Conservation (phyloP, 148 eudicot genomes). For the Polygonum aviculare region DNA sequence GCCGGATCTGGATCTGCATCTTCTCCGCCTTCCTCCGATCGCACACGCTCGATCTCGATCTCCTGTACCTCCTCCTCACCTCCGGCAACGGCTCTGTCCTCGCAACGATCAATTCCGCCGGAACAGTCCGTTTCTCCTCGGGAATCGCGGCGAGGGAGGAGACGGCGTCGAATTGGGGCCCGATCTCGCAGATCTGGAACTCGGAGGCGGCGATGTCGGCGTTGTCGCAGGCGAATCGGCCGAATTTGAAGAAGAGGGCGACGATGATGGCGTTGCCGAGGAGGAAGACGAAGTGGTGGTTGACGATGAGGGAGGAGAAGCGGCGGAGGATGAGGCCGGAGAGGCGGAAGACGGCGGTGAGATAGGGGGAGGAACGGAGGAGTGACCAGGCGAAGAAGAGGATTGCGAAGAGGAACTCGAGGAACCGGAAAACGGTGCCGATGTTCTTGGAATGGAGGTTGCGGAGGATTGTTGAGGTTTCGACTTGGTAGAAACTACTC, state of each 20-base stretch:
- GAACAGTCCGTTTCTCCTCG: neutral
- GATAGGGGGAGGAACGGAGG: neutral
- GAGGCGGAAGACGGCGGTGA: neutral
- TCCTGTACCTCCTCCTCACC: slow-evolving; percentile 27
- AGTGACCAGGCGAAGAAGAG: slow-evolving; percentile 27
- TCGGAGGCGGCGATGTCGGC: neutral
- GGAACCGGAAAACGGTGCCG: slow-evolving; percentile 13
- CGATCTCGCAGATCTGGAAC: neutral
- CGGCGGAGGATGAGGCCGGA: slow-evolving; percentile 7
- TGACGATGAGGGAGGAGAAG: slow-evolving; percentile 20
- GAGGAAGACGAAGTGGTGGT: slow-evolving; percentile 44
- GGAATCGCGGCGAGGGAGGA: neutral
- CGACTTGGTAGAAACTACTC: slow-evolving; percentile 15
- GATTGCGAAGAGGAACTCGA: slow-evolving; percentile 19
- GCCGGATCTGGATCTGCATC: slow-evolving; percentile 28
- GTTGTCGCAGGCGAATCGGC: neutral
- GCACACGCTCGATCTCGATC: slow-evolving; percentile 38
- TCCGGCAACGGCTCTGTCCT: slow-evolving; percentile 13
- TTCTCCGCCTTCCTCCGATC: slow-evolving; percentile 18
- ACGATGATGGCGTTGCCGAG: slow-evolving; percentile 50
- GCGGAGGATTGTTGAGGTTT: slow-evolving; percentile 23
- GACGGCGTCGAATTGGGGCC: slow-evolving; percentile 3
- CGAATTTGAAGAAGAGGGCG: slow-evolving; percentile 17
- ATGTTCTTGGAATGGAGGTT: slow-evolving; percentile 20
- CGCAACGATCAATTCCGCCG: neutral